Conservation (phyloP, 2,329 filamentous ascomycete genomes). For the Monilinia fructicola region DNA sequence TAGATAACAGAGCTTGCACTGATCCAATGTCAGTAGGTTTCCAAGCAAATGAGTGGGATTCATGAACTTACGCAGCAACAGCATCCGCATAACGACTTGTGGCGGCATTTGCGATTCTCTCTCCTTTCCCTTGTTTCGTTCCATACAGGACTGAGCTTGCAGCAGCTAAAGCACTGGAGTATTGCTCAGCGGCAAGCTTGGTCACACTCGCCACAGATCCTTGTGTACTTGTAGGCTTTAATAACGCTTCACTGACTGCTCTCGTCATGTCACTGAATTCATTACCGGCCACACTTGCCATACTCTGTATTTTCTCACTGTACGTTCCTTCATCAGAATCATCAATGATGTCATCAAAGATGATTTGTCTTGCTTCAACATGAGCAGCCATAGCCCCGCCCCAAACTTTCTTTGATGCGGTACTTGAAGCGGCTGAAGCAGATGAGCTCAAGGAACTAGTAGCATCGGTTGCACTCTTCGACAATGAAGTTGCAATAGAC, state of each 20-base stretch:
- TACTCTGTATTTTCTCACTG: slow-evolving; percentile 51
- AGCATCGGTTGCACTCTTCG: slow-evolving; percentile 38
- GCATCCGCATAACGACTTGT: slow-evolving; percentile 56
- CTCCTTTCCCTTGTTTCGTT: slow-evolving; percentile 44
- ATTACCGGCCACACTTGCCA: slow-evolving; percentile 53
- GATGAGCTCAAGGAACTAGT: slow-evolving; percentile 35
- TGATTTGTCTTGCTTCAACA: slow-evolving; percentile 52
- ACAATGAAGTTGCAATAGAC: slow-evolving; percentile 40
- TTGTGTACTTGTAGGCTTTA: slow-evolving; percentile 46
- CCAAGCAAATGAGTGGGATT: slow-evolving; percentile 24
- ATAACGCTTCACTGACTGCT: slow-evolving; percentile 56
- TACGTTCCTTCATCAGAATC: slow-evolving; percentile 46
- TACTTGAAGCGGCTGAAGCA: slow-evolving; percentile 34
- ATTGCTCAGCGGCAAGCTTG: slow-evolving; percentile 56
- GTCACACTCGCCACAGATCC: slow-evolving; percentile 49
- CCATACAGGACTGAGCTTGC: slow-evolving; percentile 58
- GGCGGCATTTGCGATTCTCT: slow-evolving; percentile 51
- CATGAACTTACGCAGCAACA: slow-evolving; percentile 52
- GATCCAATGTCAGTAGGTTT: slow-evolving; percentile 22
- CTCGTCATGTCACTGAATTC: slow-evolving; percentile 53
- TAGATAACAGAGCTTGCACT: slow-evolving; percentile 58
- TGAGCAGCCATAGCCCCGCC: slow-evolving; percentile 41
- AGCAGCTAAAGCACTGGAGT: slow-evolving; percentile 55
- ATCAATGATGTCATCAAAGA: slow-evolving; percentile 48
- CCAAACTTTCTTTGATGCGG: slow-evolving; percentile 52